Evolutionary conservation across 805 yeast genomes (phyloP).

Genomic region (Wickerhamiella sergipiensis): DNA sequence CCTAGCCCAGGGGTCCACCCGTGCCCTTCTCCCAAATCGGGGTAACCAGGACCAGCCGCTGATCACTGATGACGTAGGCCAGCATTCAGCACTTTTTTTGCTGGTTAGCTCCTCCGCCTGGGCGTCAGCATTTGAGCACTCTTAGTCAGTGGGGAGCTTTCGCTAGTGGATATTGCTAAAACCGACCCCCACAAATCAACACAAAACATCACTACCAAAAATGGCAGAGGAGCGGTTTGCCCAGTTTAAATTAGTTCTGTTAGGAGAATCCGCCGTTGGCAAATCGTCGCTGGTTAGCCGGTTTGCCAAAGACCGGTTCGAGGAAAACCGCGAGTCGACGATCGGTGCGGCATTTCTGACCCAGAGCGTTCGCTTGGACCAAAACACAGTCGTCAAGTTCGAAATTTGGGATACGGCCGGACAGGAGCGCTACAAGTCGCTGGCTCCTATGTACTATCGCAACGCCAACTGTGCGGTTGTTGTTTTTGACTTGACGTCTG

Average conservation of each 20-base stretch:
- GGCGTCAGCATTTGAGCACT: background rate
- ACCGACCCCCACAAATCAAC: background rate
- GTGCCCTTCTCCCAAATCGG: too few relatives aligned
- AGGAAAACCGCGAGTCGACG: constrained; percentile 72
- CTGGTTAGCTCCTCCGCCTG: too few relatives aligned
- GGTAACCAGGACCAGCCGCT: background rate
- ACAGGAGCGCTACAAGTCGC: constrained; percentile 70
- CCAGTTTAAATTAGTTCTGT: constrained; percentile 55
- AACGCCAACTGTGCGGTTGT: constrained; percentile 76
- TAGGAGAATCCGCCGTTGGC: constrained; percentile 76
- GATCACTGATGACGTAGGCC: background rate
- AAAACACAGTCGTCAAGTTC: constrained; percentile 31
- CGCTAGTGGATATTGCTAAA: background rate
- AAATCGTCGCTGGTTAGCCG: constrained; percentile 70
- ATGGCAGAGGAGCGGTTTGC: constrained; percentile 23
- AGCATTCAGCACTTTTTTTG: background rate
- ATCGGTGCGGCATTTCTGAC: constrained; percentile 98
- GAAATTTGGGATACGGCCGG: constrained; percentile 90
- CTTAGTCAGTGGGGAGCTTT: background rate
- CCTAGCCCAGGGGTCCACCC: too few relatives aligned
- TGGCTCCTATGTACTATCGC: constrained; percentile 75
- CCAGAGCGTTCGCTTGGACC: constrained; percentile 44
- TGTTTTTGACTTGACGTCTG: constrained; percentile 68
- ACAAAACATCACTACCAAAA: too few relatives aligned
- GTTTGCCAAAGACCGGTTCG: constrained; percentile 57